Percentiles rank a stretch among this genome's conserved stretches.
These are phyloP conservation scores for Stenocarpella maydis DNA, from an alignment of 2,329 filamentous ascomycete genomes.

Conservation along the genomic window DNA sequence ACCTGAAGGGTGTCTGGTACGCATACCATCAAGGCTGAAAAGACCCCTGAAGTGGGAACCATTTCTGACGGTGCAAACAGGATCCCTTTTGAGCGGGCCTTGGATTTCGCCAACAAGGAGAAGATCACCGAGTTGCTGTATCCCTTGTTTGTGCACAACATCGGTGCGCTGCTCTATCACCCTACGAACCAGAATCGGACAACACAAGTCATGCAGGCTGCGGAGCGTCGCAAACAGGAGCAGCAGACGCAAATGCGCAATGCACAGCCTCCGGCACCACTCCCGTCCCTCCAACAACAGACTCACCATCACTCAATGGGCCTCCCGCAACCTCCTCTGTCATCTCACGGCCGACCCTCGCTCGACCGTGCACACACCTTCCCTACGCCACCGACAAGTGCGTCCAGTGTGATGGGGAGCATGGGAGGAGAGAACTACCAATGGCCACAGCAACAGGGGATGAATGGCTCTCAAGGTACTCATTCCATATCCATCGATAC, in stretches of 20 bases:
- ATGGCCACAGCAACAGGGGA: constrained; percentile 70
- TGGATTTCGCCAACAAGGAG: constrained; percentile 99
- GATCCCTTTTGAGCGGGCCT: constrained; percentile 97
- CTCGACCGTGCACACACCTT: constrained; percentile 91
- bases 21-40: constrained; percentile 45
- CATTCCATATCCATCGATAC: constrained; percentile 86
- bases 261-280: constrained; percentile 59
- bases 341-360: constrained; percentile 77
- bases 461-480: constrained; percentile 67
- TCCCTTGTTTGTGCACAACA: constrained; percentile 97
- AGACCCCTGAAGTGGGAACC: not conserved
- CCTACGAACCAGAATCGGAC: constrained; percentile 86
- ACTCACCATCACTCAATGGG: constrained; percentile 66
- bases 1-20: constrained; percentile 96
- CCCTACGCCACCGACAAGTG: constrained; percentile 90
- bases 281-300: constrained; percentile 75
- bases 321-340: constrained; percentile 63
- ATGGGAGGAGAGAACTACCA: constrained; percentile 83
- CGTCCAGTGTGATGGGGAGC: constrained; percentile 80
- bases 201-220: constrained; percentile 87
- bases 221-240: constrained; percentile 79
- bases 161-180: constrained; percentile 91
- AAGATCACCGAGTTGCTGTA: constrained; percentile 97
- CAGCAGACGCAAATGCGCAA: constrained; percentile 70
- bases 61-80: constrained; percentile 54